Conservation (phyloP, 1,284 basidiomycete genomes). For the Macrocystidia cucumis region DNA sequence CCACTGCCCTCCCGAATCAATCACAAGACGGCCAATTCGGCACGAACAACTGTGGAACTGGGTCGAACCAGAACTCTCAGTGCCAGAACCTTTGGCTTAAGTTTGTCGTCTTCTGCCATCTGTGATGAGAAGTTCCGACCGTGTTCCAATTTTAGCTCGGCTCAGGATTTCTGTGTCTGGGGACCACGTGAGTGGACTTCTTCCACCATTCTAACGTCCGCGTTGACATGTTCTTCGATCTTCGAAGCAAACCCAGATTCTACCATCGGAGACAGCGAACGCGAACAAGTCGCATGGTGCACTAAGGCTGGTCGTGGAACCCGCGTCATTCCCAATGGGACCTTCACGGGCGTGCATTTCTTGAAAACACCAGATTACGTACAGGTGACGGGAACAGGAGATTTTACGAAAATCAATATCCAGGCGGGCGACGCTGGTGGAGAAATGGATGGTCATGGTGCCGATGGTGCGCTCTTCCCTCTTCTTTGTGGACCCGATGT, state of each 20-base stretch:
- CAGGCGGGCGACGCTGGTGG: conserved; percentile 37
- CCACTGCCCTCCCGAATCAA: conserved; percentile 28
- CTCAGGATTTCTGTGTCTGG: conserved; percentile 59
- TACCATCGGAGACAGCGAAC: conserved; percentile 69
- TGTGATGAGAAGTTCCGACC: conserved; percentile 10
- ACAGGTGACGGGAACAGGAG: conserved; percentile 53
- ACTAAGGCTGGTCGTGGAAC: conserved; percentile 60
- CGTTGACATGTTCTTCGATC: neutral
- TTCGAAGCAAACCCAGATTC: conserved; percentile 23
- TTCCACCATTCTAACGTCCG: neutral
- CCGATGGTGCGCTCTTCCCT: conserved; percentile 34
- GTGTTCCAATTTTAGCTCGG: conserved; percentile 22
- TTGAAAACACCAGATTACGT: conserved; percentile 61
- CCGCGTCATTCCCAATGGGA: conserved; percentile 54
- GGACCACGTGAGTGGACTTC: conserved; percentile 34
- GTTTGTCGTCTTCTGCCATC: conserved; percentile 22
- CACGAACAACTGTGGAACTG: conserved; percentile 47
- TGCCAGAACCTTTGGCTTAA: conserved; percentile 55
- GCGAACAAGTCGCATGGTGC: conserved; percentile 69
- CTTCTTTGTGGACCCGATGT: no score
- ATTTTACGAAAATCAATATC: conserved; percentile 59
- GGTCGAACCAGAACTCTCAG: conserved; percentile 34
- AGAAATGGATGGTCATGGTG: conserved; percentile 58
- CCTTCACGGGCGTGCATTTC: conserved; percentile 60
- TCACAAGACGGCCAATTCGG: conserved; percentile 49